Evolutionary conservation across 1,284 basidiomycete species (phyloP).

Genomic region (Boletus semigastroideus): DNA sequence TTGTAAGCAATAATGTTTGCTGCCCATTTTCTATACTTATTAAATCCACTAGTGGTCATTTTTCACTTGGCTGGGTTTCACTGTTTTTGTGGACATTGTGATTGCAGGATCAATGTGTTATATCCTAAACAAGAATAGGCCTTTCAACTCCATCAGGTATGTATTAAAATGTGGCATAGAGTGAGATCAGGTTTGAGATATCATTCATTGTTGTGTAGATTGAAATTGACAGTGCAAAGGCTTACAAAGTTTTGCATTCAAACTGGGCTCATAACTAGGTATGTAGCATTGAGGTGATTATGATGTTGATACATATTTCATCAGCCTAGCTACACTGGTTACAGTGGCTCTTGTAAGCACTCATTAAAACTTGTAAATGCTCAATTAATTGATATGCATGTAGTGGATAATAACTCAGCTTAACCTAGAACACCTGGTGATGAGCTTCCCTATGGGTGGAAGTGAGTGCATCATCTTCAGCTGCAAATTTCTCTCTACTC

Average conservation of each 20-base stretch:
- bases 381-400: not conserved
- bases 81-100: constrained; percentile 20
- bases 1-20: constrained; percentile 4
- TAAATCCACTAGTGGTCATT: constrained; percentile 17
- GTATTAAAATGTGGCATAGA: not conserved
- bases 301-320: not conserved
- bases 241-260: constrained; percentile 22
- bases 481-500: not conserved
- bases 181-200: not conserved
- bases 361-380: not conserved
- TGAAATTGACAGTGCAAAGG: constrained; percentile 16
- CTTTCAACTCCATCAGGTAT: constrained; percentile 15
- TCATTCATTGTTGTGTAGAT: constrained; percentile 3
- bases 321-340: constrained; percentile 16
- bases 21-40: not conserved
- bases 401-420: constrained; percentile 21
- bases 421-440: constrained; percentile 16
- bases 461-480: constrained; percentile 9
- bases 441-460: constrained; percentile 26
- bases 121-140: constrained; percentile 7
- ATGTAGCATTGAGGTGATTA: not conserved
- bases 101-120: constrained; percentile 23
- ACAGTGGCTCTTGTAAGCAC: constrained; percentile 16
- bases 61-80: constrained; percentile 22
- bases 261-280: constrained; percentile 30